Percentiles rank a stretch among this genome's conserved stretches.
Conservation (phyloP, 768 basidiomycete genomes). For the Calocera cornea region DNA sequence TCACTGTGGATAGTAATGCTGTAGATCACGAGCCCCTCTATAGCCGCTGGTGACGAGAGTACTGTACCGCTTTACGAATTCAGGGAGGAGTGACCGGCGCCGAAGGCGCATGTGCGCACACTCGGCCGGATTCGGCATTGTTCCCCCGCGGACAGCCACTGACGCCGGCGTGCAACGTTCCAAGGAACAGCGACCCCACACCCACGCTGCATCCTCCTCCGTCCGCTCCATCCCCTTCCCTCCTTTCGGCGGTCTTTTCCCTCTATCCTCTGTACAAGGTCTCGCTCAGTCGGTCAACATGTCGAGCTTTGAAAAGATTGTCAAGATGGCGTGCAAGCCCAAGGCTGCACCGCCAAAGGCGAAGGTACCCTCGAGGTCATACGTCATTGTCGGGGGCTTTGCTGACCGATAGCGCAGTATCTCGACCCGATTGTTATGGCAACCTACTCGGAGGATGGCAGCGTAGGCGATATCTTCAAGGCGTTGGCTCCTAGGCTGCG, state of each 20-base stretch:
- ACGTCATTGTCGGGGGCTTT: neutral
- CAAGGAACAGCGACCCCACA: neutral
- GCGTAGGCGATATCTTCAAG: constrained; percentile 84
- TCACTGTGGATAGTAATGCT: no score
- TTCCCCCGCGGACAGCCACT: neutral
- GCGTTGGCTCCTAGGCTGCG: constrained; percentile 71
- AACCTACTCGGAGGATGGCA: constrained; percentile 92
- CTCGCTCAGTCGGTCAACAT: constrained; percentile 8
- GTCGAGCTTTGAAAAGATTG: constrained; percentile 42
- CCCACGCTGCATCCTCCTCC: neutral
- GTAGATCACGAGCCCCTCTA: no score
- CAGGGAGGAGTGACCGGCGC: neutral
- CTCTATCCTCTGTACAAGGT: neutral
- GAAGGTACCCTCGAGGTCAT: constrained; percentile 44
- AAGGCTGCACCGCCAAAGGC: constrained; percentile 91
- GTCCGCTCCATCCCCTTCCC: neutral
- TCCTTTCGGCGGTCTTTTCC: neutral
- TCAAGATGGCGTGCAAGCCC: constrained; percentile 94
- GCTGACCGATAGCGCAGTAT: constrained; percentile 42
- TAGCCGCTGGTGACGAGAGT: neutral
- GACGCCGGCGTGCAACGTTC: neutral
- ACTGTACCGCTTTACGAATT: neutral
- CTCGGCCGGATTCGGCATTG: neutral
- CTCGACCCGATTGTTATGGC: constrained; percentile 91
- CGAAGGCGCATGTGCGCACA: neutral